Evolutionary conservation across 2,329 filamentous ascomycete species (phyloP), one percentile per base, ranked within the genome.

Genomic region (Aspergillus chevalieri): DNA sequence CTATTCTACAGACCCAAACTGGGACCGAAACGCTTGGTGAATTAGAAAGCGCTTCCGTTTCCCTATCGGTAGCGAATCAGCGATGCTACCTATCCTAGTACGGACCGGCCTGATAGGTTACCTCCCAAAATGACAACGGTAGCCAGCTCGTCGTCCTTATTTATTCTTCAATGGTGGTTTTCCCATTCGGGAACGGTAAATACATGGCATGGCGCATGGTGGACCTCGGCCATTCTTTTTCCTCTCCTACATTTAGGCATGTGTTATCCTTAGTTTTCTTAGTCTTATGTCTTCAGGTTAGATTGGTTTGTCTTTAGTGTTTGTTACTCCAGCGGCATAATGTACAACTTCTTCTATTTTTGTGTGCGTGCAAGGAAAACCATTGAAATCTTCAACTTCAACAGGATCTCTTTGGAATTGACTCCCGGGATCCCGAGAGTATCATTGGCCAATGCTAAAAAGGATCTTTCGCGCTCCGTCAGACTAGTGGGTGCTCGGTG

Each of bases 11-110:
- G 74, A 77, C 65, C 74, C 74, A 44, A 77, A 75, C 74, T 95
- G 90, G 90, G 90, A 95, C 74, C 83, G 87, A 54, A 91, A 91
- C 73, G 86, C 87, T 41, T 93, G 89, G 88, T 93, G 67, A 57
- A 57, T 46, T 42, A 36, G 30, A 42, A 10, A 9, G 7, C 14
- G 14, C 24, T 15, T 41, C 17, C 10, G 6, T 21, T 19, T 41
- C 2, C 38, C 8, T 41, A 12, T 21, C 19, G 17, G 38, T 41
- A 41, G 38, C 17, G 38, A 41, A 21, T 21, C 10, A 12, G 17
- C 3, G 9, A 41, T 19, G 38, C 19, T 21, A 41, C n/a, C n/a
- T 21, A 21, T 41, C 10, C 17, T 21, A 15, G 38, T 41, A 19
- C 38, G 17, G 9, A 19, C 38, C 17, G 38, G 38, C 38, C 5